A percentile compares a stretch with the other conserved stretches of the same genome.
These are phyloP conservation scores for Rhynchospora breviuscula DNA, from an alignment of 176 grass and related monocot species.

Conservation along the genomic window DNA sequence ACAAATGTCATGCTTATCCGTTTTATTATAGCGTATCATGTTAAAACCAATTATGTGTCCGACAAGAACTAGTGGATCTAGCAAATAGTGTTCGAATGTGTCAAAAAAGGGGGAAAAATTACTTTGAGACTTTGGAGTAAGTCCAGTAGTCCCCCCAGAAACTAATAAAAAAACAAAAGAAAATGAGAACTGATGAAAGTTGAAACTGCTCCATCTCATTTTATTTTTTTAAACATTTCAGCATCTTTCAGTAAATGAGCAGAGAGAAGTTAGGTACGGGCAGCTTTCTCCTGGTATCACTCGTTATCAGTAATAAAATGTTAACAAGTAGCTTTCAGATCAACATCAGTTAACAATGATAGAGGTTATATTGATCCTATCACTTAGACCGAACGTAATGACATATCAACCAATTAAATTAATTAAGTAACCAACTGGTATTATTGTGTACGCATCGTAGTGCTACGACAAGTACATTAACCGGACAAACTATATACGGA, in stretches of 20 bases:
- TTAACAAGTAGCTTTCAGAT: slow-evolving; percentile 14
- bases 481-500: background rate
- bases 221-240: background rate
- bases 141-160: background rate
- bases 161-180: background rate
- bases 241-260: background rate
- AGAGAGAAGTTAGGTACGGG: background rate
- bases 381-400: background rate
- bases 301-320: background rate
- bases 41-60: background rate
- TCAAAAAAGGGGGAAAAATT: background rate
- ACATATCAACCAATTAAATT: slow-evolving; percentile 11
- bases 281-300: background rate
- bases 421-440: background rate
- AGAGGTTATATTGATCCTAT: slow-evolving; percentile 3
- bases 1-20: background rate
- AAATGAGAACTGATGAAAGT: background rate
- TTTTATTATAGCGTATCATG: background rate
- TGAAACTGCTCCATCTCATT: slow-evolving; percentile 6
- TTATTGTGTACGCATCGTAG: background rate
- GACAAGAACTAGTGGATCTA: background rate
- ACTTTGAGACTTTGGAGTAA: background rate
- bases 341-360: slow-evolving; percentile 9
- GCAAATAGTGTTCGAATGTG: background rate
- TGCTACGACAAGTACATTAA: background rate